phyloP scores from a whole-genome alignment of 257 asterid genomes.

The Fraxinus pennsylvanica region DNA sequence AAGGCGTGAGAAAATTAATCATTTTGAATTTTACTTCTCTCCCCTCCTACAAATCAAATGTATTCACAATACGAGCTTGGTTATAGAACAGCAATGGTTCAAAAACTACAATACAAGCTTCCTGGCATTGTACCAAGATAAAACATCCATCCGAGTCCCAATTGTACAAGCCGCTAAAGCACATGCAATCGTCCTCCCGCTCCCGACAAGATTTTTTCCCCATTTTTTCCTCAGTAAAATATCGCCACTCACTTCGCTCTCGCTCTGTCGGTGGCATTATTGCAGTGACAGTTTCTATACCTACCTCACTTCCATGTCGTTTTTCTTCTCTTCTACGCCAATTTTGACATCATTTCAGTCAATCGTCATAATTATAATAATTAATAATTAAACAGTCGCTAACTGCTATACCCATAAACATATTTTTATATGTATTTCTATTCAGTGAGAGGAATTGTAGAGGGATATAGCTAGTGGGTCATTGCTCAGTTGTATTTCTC shows the following conservation, averaged over 20 bases:
- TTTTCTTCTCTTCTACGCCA: constrained; percentile 52
- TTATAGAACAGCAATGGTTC: too few relatives aligned
- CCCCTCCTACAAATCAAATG: too few relatives aligned
- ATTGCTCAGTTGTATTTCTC: constrained; percentile 25
- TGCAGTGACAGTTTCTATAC: neutral
- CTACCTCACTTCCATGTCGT: constrained; percentile 39
- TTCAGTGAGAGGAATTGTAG: constrained; percentile 12
- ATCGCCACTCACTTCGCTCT: neutral
- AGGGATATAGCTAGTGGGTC: constrained; percentile 26
- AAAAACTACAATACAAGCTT: too few relatives aligned
- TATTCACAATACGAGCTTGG: too few relatives aligned
- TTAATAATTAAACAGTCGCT: constrained; percentile 25
- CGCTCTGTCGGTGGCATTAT: neutral
- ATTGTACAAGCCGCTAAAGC: neutral
- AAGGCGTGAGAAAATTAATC: too few relatives aligned
- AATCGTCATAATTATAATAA: neutral
- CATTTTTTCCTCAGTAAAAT: neutral
- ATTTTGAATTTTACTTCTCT: too few relatives aligned
- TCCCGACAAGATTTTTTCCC: neutral
- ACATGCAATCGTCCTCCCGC: neutral
- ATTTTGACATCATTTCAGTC: neutral
- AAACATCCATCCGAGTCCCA: neutral
- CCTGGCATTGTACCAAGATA: too few relatives aligned
- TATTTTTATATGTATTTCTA: constrained; percentile 1
- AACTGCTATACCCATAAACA: constrained; percentile 36